Evolutionary conservation across 2,329 filamentous ascomycete genomes (phyloP), one percentile per base, ranked within the genome.

Genomic region (Thermothelomyces thermophilus): DNA sequence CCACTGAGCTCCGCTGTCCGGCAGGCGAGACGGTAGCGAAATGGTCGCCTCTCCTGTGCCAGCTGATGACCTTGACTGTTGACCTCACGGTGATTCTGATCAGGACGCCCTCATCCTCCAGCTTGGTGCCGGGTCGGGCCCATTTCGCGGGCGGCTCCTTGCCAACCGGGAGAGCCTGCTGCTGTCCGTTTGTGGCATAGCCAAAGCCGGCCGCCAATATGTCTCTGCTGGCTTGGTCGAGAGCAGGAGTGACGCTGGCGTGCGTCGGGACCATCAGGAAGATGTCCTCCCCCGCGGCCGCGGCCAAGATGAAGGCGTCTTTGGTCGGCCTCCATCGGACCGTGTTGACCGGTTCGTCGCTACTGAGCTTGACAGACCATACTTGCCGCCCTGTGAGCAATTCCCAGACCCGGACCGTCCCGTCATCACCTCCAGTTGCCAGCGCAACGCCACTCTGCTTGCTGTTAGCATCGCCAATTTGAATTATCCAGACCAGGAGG

Each of bases 11-110:
- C 58, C 80, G 79, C 63, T 87, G 83, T 28, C 86, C 86, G 11
- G 79, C 77, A 1, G 93, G 90, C 43, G 89, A 94, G 19, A 96
- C 89, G 1, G 90, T 94, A 58, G 88, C 85, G 63, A 98, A 85
- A 72, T 96, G 96, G 66, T 97, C 91, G 60, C 93, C 93, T 53
- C 87, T 83, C 52, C 91, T 80, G 70, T 98, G 94, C 90, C 91
- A 98, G 65, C 83, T 86, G 61, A 98, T 82, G 13, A 87, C 84
- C 72, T 95, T 97, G 63, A 95, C 81, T 2, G 83, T 77, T 43
- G 87, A 81, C 55, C 86, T 81, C 11, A 96, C 84, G 6, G 87
- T 90, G 49, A 87, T 80, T 62, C 88, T 86, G 52, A 94, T 78
- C 35, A 90, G 75, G 2, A 96, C 85, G 41, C 90, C 86, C 51